Evolutionary conservation across 169 alveolate genomes (phyloP).

Genomic region (Amoebophrya sp.): DNA sequence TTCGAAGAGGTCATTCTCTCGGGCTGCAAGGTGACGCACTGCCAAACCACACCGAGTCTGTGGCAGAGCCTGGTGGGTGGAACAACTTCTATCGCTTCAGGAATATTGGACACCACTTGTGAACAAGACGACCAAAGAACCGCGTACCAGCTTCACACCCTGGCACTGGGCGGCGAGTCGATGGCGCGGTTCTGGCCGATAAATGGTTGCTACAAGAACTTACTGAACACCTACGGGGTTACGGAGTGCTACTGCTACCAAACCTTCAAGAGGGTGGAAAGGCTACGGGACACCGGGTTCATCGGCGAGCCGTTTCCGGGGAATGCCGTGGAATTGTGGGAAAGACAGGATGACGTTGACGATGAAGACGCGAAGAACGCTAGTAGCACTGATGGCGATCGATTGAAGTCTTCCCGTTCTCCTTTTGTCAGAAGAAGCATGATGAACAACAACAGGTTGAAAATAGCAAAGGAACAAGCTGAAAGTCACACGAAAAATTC

Average conservation of each 20-base stretch:
- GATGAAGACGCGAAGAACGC: background rate
- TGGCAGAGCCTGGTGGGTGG: background rate
- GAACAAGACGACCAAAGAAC: background rate
- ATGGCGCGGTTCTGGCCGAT: constrained; percentile 25
- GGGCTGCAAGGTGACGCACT: background rate
- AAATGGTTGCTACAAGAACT: background rate
- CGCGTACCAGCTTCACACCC: background rate
- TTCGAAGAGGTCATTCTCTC: background rate
- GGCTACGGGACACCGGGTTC: background rate
- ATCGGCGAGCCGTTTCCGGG: background rate
- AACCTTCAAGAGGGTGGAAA: background rate
- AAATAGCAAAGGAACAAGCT: background rate
- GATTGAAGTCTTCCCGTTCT: too few relatives aligned
- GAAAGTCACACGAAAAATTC: background rate
- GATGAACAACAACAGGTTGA: background rate
- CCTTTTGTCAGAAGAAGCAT: too few relatives aligned
- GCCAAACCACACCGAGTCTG: constrained; percentile 1
- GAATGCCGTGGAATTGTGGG: background rate
- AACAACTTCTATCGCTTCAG: background rate
- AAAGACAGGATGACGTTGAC: too few relatives aligned
- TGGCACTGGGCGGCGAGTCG: constrained; percentile 25
- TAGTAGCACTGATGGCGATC: background rate
- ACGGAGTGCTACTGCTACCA: constrained; percentile 17
- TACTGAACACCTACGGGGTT: constrained; percentile 1
- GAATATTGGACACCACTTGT: background rate